Conservation (phyloP, 2,329 filamentous ascomycete genomes). For the Fusarium proliferatum region DNA sequence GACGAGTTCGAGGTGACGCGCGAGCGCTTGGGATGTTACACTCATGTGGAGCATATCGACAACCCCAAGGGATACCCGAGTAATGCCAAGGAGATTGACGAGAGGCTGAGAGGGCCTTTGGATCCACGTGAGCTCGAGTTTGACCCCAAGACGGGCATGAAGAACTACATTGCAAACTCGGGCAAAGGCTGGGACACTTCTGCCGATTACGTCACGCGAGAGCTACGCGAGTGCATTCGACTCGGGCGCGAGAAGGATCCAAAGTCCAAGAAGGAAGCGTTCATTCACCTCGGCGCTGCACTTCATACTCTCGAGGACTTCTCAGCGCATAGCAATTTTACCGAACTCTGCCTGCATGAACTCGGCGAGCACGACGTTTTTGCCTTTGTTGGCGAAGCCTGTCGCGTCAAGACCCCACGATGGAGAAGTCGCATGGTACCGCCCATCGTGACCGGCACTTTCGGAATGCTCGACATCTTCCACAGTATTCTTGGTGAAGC, state of each 20-base stretch:
- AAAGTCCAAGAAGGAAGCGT: slow-evolving; percentile 35
- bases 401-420: slow-evolving; percentile 63
- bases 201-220: slow-evolving; percentile 79
- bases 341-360: slow-evolving; percentile 76
- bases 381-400: slow-evolving; percentile 52
- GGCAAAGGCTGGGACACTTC: slow-evolving; percentile 84
- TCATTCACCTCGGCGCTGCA: slow-evolving; percentile 70
- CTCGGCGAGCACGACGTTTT: slow-evolving; percentile 76
- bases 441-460: slow-evolving; percentile 72
- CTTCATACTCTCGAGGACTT: slow-evolving; percentile 77
- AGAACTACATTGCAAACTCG: slow-evolving; percentile 92
- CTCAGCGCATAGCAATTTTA: slow-evolving; percentile 79
- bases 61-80: slow-evolving; percentile 82
- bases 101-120: slow-evolving; percentile 43
- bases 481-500: slow-evolving; percentile 71
- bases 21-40: slow-evolving; percentile 79
- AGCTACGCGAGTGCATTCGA: slow-evolving; percentile 75
- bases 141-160: slow-evolving; percentile 83
- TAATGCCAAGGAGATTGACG: slow-evolving; percentile 80
- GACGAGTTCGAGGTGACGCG: slow-evolving; percentile 83
- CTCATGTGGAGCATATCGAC: slow-evolving; percentile 76
- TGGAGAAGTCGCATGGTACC: slow-evolving; percentile 65
- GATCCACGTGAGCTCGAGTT: slow-evolving; percentile 72
- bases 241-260: slow-evolving; percentile 63
- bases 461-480: slow-evolving; percentile 73